phyloP scores from a whole-genome alignment of 2,329 filamentous ascomycete species.

The Calonectria pseudoturangicola region DNA sequence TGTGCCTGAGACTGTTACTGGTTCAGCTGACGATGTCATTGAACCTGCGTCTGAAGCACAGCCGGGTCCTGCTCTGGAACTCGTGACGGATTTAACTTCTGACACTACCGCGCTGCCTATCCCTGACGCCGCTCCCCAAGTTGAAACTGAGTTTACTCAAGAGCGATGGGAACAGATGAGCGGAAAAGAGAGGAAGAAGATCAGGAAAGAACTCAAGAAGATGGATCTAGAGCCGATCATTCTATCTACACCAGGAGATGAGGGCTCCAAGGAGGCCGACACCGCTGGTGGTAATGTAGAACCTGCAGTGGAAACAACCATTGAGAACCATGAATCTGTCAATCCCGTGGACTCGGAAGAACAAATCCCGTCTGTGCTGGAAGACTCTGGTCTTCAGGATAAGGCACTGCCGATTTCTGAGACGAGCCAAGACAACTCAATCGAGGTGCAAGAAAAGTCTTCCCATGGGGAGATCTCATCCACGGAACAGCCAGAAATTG shows the following conservation, averaged over 20 bases:
- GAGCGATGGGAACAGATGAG: constrained; percentile 47
- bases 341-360: constrained; percentile 8
- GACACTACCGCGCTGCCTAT: not conserved
- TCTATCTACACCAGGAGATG: constrained; percentile 31
- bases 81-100: too few relatives aligned
- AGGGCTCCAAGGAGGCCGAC: constrained; percentile 20
- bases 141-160: constrained; percentile 38
- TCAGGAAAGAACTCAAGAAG: constrained; percentile 52
- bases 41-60: too few relatives aligned
- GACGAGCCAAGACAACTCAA: constrained; percentile 6
- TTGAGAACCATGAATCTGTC: constrained; percentile 19
- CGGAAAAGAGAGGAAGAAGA: constrained; percentile 51
- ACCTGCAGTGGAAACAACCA: constrained; percentile 13
- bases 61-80: too few relatives aligned
- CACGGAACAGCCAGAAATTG: not conserved
- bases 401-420: not conserved
- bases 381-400: constrained; percentile 25
- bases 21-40: too few relatives aligned
- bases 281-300: constrained; percentile 8
- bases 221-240: constrained; percentile 39
- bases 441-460: not conserved
- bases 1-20: too few relatives aligned
- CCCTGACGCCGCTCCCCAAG: not conserved
- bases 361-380: not conserved
- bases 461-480: not conserved